Conservation (phyloP, 768 basidiomycete genomes). For the Pleurotus pulmonarius region DNA sequence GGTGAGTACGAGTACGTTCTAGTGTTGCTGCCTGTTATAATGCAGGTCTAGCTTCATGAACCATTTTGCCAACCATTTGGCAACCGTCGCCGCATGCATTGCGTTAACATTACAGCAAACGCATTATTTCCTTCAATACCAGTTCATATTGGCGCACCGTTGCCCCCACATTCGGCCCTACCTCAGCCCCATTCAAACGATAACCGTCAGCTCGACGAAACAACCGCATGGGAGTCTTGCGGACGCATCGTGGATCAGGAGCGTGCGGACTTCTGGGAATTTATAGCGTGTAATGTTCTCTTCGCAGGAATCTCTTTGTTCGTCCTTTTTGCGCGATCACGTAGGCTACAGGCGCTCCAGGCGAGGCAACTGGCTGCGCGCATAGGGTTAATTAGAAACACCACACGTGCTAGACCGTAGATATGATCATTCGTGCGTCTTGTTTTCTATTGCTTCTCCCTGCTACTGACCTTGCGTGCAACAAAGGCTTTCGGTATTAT, state of each 20-base stretch:
- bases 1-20: conserved; percentile 33
- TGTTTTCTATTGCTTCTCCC: too few species aligned
- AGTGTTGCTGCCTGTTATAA: not conserved
- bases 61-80: conserved; percentile 97
- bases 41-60: conserved; percentile 57
- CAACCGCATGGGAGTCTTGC: conserved; percentile 89
- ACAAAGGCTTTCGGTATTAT: too few species aligned
- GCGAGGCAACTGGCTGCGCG: conserved; percentile 82
- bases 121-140: not conserved
- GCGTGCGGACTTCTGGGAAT: conserved; percentile 87
- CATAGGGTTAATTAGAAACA: conserved; percentile 66
- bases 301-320: conserved; percentile 65
- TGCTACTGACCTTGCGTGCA: too few species aligned
- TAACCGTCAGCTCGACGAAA: conserved; percentile 41
- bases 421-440: conserved; percentile 1
- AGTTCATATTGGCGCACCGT: not conserved
- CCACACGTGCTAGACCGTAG: conserved; percentile 17
- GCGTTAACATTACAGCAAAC: conserved; percentile 33
- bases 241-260: conserved; percentile 81
- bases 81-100: conserved; percentile 87
- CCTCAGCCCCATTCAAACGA: conserved; percentile 14
- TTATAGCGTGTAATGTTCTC: conserved; percentile 77
- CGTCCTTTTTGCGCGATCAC: conserved; percentile 66
- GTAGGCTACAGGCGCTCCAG: conserved; percentile 65
- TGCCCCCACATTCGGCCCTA: conserved; percentile 6